A percentile compares a stretch with the other conserved stretches of the same genome.
phyloP scores from a whole-genome alignment of 495 filamentous ascomycete species.

The Annulohypoxylon nitens region DNA sequence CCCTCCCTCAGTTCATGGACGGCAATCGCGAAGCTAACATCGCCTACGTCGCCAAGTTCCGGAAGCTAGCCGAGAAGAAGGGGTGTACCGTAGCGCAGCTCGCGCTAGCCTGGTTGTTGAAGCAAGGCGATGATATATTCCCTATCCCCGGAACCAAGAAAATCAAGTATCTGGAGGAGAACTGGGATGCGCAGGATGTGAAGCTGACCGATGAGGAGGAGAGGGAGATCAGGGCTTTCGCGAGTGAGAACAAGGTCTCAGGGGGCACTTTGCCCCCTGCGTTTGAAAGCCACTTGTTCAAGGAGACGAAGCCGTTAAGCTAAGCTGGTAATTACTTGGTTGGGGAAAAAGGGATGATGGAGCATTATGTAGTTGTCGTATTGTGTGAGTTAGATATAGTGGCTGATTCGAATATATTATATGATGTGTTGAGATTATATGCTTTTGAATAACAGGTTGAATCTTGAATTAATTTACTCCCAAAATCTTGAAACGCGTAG shows the following conservation, averaged over 20 bases:
- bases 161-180: slow-evolving; percentile 70
- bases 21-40: slow-evolving; percentile 66
- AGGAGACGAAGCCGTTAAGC: slow-evolving; percentile 41
- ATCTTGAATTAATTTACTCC: too few species aligned
- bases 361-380: not conserved
- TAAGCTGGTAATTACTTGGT: not conserved
- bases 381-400: not conserved
- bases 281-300: slow-evolving; percentile 12
- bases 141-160: slow-evolving; percentile 71
- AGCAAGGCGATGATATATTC: slow-evolving; percentile 67
- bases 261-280: slow-evolving; percentile 43
- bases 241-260: slow-evolving; percentile 55
- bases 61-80: slow-evolving; percentile 61
- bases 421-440: too few species aligned
- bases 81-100: slow-evolving; percentile 61
- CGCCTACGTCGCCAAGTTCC: slow-evolving; percentile 56
- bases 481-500: not conserved
- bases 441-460: too few species aligned
- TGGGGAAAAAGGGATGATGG: not conserved
- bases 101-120: slow-evolving; percentile 66
- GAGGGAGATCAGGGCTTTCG: slow-evolving; percentile 58
- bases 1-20: slow-evolving; percentile 62
- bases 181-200: slow-evolving; percentile 62
- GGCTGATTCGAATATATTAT: too few species aligned
- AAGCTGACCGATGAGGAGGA: slow-evolving; percentile 64